phyloP scores from a whole-genome alignment of 176 grass and related monocot species.

The Aegilops longissima region DNA sequence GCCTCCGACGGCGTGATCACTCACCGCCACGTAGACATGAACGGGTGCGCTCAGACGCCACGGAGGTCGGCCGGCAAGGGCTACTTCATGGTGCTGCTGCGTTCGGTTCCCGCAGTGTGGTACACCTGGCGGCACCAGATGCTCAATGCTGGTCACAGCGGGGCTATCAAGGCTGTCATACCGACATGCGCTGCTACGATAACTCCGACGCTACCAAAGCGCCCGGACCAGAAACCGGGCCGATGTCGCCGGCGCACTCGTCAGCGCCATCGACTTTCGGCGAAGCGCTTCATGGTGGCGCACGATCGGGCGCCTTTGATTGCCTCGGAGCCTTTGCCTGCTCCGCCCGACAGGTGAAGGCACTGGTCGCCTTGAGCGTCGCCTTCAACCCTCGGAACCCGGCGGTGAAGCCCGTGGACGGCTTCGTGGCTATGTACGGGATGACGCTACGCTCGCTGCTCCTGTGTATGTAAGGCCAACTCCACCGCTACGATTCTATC shows the following conservation, averaged over 20 bases:
- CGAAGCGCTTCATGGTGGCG: slow-evolving; percentile 37
- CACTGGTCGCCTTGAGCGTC: slow-evolving; percentile 54
- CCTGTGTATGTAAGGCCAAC: neutral
- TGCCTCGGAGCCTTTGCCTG: slow-evolving; percentile 54
- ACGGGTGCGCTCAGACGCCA: no score
- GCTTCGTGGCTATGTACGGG: slow-evolving; percentile 44
- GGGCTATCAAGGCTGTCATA: no score
- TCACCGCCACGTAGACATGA: slow-evolving; percentile 40
- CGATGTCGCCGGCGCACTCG: slow-evolving; percentile 34
- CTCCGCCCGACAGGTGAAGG: slow-evolving; percentile 48
- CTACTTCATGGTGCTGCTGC: slow-evolving; percentile 45
- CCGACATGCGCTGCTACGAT: no score
- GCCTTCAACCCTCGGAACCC: slow-evolving; percentile 48
- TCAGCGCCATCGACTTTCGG: slow-evolving; percentile 19
- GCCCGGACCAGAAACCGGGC: slow-evolving; percentile 6
- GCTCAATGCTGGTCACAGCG: no score
- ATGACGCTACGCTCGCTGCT: slow-evolving; percentile 51
- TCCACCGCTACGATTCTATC: no score
- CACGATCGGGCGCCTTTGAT: slow-evolving; percentile 65
- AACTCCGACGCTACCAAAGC: no score
- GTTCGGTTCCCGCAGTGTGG: slow-evolving; percentile 54
- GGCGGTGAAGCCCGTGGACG: slow-evolving; percentile 32
- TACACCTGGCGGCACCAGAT: no score
- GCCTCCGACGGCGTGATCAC: slow-evolving; percentile 9
- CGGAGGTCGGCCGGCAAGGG: no score